Conservation (phyloP, 108 stramenopile species). For the Conticribra weissflogii region DNA sequence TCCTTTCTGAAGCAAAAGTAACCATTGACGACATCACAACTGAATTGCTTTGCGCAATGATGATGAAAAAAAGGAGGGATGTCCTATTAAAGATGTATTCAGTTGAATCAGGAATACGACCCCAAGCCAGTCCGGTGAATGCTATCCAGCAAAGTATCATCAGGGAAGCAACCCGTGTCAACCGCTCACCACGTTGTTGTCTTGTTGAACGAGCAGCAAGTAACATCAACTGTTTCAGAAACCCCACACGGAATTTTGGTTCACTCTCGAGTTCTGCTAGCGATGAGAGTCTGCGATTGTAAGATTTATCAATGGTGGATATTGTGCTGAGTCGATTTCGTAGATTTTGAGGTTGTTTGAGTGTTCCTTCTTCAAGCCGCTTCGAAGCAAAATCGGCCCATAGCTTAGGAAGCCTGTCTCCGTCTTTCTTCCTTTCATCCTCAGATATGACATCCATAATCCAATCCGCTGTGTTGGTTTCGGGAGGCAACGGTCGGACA, state of each 20-base stretch:
- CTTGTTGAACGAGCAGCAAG: slow-evolving; percentile 59
- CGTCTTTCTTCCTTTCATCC: slow-evolving; percentile 46
- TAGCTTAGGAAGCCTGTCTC: slow-evolving; percentile 2
- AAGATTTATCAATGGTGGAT: background rate
- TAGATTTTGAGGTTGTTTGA: slow-evolving; percentile 10
- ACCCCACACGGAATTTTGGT: slow-evolving; percentile 59
- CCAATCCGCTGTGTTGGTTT: slow-evolving; percentile 86
- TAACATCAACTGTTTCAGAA: slow-evolving; percentile 56
- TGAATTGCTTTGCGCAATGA: slow-evolving; percentile 53
- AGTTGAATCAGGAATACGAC: slow-evolving; percentile 64
- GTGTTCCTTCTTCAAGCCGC: slow-evolving; percentile 14
- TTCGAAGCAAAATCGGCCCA: slow-evolving; percentile 17
- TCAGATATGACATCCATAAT: slow-evolving; percentile 76
- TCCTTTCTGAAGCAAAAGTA: slow-evolving; percentile 68
- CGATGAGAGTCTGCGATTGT: slow-evolving; percentile 41
- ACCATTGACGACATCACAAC: slow-evolving; percentile 63
- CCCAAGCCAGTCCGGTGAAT: slow-evolving; percentile 70
- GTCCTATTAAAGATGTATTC: slow-evolving; percentile 63
- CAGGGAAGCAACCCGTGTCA: slow-evolving; percentile 58
- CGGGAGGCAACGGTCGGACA: slow-evolving; percentile 56
- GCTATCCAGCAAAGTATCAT: slow-evolving; percentile 56
- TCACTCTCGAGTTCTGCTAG: slow-evolving; percentile 48
- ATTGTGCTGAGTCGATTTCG: background rate
- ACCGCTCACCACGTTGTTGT: slow-evolving; percentile 71
- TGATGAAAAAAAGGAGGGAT: slow-evolving; percentile 75